Conservation (phyloP, 2,329 filamentous ascomycete genomes). For the Aaosphaeria arxii region DNA sequence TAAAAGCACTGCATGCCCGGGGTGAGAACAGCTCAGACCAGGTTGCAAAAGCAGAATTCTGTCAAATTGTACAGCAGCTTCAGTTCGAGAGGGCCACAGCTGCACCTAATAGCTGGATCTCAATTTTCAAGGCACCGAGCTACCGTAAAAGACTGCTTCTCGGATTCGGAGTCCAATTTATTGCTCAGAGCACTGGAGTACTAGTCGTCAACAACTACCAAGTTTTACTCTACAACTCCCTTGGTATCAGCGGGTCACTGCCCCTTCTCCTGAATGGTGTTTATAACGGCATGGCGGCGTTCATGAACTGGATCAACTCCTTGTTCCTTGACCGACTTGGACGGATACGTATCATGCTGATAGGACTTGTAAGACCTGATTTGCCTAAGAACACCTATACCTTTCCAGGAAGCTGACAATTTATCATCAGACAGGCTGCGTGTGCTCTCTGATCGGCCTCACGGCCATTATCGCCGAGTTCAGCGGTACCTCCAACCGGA, state of each 20-base stretch:
- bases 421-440: neutral
- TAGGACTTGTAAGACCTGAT: neutral
- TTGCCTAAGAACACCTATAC: neutral
- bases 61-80: neutral
- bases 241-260: neutral
- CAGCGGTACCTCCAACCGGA: neutral
- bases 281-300: neutral
- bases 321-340: neutral
- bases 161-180: neutral
- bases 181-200: neutral
- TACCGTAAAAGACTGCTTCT: neutral
- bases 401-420: neutral
- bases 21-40: neutral
- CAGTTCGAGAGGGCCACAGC: no score
- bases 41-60: neutral
- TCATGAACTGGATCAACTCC: neutral
- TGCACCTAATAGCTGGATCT: neutral
- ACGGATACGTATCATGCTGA: neutral
- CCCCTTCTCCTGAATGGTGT: neutral
- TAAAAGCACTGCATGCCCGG: neutral
- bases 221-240: neutral
- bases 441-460: neutral
- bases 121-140: neutral
- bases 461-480: neutral
- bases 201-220: neutral